Evolutionary conservation across 129 eudicot species (phyloP).

Genomic region (Tanacetum coccineum): DNA sequence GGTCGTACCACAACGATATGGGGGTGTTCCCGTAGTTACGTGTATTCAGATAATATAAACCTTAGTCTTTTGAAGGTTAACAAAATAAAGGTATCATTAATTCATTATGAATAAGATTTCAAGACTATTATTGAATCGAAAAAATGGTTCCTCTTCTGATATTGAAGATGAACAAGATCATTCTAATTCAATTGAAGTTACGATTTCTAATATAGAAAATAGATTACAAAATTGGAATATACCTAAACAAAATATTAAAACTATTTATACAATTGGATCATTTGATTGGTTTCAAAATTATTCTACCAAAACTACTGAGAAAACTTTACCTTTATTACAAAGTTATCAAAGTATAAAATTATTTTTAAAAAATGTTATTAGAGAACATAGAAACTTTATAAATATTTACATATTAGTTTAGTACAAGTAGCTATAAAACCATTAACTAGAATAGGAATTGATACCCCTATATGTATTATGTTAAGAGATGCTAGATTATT

Average conservation of each 20-base stretch:
- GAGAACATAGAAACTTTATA: not conserved
- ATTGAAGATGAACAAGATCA: no score
- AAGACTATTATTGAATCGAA: no score
- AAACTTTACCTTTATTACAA: not conserved
- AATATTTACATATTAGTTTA: not conserved
- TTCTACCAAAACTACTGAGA: not conserved
- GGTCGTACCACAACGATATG: no score
- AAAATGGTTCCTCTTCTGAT: no score
- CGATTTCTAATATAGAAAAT: not conserved
- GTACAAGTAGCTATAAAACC: slow-evolving; percentile 1
- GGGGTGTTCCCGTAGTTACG: no score
- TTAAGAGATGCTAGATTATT: not conserved
- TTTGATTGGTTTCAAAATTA: slow-evolving; percentile 2
- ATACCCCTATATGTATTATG: not conserved
- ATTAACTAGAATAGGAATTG: not conserved
- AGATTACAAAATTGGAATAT: not conserved
- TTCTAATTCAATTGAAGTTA: no score
- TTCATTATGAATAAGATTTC: no score
- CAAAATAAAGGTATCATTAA: no score
- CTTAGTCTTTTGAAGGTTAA: no score
- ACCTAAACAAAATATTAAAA: not conserved
- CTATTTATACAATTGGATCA: not conserved
- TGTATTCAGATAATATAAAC: no score
- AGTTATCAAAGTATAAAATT: not conserved
- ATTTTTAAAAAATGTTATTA: not conserved